Percentiles rank a stretch among this genome's conserved stretches.
These are phyloP conservation scores for Phaeomoniella chlamydospora DNA, from an alignment of 2,329 filamentous ascomycete genomes.

Conservation along the genomic window DNA sequence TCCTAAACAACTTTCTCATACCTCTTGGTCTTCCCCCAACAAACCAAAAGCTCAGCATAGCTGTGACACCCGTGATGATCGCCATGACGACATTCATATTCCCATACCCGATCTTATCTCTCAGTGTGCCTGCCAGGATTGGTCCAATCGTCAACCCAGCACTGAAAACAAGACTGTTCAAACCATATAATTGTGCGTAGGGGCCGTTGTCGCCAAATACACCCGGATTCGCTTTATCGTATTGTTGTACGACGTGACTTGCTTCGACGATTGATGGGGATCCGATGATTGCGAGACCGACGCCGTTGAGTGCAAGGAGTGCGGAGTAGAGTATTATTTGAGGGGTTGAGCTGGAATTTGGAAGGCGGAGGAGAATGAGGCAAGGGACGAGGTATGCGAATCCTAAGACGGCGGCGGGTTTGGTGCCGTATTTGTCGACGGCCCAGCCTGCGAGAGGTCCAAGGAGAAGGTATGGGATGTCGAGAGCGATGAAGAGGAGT, in stretches of 20 bases:
- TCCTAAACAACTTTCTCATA: background rate
- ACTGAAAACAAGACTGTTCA: slow-evolving; percentile 50
- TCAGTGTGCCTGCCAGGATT: slow-evolving; percentile 15
- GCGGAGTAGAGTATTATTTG: slow-evolving; percentile 26
- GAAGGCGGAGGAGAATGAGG: slow-evolving; percentile 11
- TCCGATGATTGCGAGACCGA: slow-evolving; percentile 39
- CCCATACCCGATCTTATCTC: slow-evolving; percentile 9
- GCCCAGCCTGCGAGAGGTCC: slow-evolving; percentile 15
- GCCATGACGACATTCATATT: slow-evolving; percentile 11
- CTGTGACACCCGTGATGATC: slow-evolving; percentile 8
- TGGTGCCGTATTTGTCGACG: slow-evolving; percentile 28
- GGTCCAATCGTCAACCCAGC: slow-evolving; percentile 46
- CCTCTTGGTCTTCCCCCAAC: slow-evolving; percentile 8
- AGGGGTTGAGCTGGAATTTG: slow-evolving; percentile 11
- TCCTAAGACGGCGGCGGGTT: slow-evolving; percentile 14
- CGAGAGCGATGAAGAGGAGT: slow-evolving; percentile 23
- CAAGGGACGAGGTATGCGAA: slow-evolving; percentile 10
- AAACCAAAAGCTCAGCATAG: slow-evolving; percentile 8
- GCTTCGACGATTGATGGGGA: slow-evolving; percentile 43
- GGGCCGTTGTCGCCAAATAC: slow-evolving; percentile 43
- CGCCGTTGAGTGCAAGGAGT: slow-evolving; percentile 31
- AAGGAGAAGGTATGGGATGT: slow-evolving; percentile 16
- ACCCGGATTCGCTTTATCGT: slow-evolving; percentile 38
- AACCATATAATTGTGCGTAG: slow-evolving; percentile 51
- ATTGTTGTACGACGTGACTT: slow-evolving; percentile 38